Conservation (phyloP, 352 stramenopile species). For the Pythium aphanidermatum region DNA sequence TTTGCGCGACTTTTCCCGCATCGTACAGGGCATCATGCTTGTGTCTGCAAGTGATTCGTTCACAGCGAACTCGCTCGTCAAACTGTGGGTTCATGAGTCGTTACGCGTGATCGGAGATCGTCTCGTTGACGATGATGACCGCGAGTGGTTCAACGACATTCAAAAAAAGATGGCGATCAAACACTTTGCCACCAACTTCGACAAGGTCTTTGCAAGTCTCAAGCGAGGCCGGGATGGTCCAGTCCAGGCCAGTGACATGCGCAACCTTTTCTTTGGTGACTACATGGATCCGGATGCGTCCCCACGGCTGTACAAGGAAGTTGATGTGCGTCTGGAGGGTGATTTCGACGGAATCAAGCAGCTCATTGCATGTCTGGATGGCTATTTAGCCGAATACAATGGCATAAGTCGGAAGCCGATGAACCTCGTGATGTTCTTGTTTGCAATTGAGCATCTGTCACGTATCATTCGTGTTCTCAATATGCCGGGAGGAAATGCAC, state of each 20-base stretch:
- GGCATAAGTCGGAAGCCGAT: slow-evolving; percentile 90
- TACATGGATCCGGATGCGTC: slow-evolving; percentile 82
- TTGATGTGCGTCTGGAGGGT: slow-evolving; percentile 56
- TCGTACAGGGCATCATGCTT: slow-evolving; percentile 93
- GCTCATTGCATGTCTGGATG: slow-evolving; percentile 82
- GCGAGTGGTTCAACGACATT: slow-evolving; percentile 89
- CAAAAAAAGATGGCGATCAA: slow-evolving; percentile 86
- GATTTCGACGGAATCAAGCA: slow-evolving; percentile 75
- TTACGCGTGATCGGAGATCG: slow-evolving; percentile 93
- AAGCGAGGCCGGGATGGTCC: slow-evolving; percentile 67
- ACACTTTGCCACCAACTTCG: slow-evolving; percentile 84
- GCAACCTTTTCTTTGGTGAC: slow-evolving; percentile 92
- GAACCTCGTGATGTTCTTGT: slow-evolving; percentile 96
- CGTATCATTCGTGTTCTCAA: slow-evolving; percentile 90
- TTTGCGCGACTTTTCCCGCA: slow-evolving; percentile 89
- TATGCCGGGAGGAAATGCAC: slow-evolving; percentile 91
- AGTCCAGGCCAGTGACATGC: slow-evolving; percentile 75
- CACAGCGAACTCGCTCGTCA: slow-evolving; percentile 72
- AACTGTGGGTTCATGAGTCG: slow-evolving; percentile 93
- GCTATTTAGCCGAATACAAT: slow-evolving; percentile 92
- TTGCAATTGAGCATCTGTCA: slow-evolving; percentile 93
- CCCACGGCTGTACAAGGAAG: slow-evolving; percentile 73
- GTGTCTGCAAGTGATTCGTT: slow-evolving; percentile 82
- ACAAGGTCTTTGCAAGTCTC: slow-evolving; percentile 79
- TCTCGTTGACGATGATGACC: slow-evolving; percentile 90